These are phyloP conservation scores for Lentinula boryana DNA, from an alignment of 768 basidiomycete species.

Conservation along the genomic window DNA sequence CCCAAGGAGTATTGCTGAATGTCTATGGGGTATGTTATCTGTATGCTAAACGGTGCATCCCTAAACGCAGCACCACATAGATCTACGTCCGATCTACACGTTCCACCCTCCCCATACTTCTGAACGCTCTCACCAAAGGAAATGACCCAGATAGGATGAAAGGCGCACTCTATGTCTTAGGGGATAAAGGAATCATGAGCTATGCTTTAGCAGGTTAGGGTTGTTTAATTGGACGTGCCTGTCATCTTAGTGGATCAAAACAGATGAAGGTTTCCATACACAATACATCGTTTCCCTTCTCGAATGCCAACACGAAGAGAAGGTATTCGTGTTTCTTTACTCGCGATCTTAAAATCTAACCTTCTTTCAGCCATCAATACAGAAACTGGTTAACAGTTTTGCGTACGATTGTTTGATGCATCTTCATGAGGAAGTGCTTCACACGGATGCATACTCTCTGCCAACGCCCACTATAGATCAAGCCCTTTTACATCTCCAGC, in stretches of 20 bases:
- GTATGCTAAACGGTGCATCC: not conserved
- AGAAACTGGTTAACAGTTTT: conserved; percentile 60
- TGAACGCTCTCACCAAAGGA: conserved; percentile 60
- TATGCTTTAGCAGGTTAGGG: conserved; percentile 63
- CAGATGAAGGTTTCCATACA: conserved; percentile 53
- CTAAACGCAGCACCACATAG: conserved; percentile 24
- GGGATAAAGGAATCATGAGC: conserved; percentile 56
- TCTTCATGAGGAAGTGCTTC: conserved; percentile 59
- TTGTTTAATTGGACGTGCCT: not conserved
- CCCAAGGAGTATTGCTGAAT: conserved; percentile 59
- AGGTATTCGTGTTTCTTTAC: conserved; percentile 35
- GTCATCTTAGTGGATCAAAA: not conserved
- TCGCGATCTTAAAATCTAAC: not conserved
- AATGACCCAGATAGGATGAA: conserved; percentile 93
- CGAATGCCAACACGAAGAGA: conserved; percentile 81
- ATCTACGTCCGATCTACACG: conserved; percentile 70
- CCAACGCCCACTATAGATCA: conserved; percentile 39
- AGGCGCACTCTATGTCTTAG: conserved; percentile 80
- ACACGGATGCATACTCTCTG: conserved; percentile 55
- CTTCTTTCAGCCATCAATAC: conserved; percentile 58
- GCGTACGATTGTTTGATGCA: conserved; percentile 55
- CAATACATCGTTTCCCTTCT: conserved; percentile 59
- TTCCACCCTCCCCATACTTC: conserved; percentile 53
- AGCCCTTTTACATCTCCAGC: conserved; percentile 41
- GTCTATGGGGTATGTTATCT: conserved; percentile 49